Percentiles rank a stretch among this genome's conserved stretches.
These are phyloP conservation scores for Amanita muscaria DNA, from an alignment of 768 basidiomycete species.

Conservation along the genomic window DNA sequence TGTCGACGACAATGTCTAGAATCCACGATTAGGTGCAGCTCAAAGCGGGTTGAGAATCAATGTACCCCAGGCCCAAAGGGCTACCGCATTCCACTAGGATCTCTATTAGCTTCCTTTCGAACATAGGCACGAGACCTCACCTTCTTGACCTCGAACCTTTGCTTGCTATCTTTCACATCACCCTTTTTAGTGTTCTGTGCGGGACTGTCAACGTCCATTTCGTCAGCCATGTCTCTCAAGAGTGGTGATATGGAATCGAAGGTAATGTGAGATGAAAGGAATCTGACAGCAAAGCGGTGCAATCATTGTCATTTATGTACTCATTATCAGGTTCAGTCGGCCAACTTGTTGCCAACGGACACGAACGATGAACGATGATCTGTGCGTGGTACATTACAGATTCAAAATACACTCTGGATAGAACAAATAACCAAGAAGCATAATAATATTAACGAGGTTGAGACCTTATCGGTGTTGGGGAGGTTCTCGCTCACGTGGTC, in stretches of 20 bases:
- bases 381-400: no score
- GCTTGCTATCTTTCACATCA: conserved; percentile 52
- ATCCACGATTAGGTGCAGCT: neutral
- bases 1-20: conserved; percentile 95
- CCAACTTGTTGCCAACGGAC: no score
- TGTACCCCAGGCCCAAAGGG: conserved; percentile 97
- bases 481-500: conserved; percentile 14
- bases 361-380: no score
- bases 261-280: neutral
- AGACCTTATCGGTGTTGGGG: no score
- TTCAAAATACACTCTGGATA: no score
- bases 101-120: conserved; percentile 5
- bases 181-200: conserved; percentile 43
- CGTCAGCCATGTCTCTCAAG: conserved; percentile 32
- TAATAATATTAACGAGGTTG: no score
- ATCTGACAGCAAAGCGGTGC: neutral
- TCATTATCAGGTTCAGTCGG: no score
- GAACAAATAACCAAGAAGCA: no score
- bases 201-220: conserved; percentile 57
- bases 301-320: no score
- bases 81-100: conserved; percentile 93
- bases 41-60: conserved; percentile 10
- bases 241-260: no score
- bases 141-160: conserved; percentile 98
- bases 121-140: conserved; percentile 30